Conservation (phyloP, 129 eudicot species). For the Erigeron canadensis region DNA sequence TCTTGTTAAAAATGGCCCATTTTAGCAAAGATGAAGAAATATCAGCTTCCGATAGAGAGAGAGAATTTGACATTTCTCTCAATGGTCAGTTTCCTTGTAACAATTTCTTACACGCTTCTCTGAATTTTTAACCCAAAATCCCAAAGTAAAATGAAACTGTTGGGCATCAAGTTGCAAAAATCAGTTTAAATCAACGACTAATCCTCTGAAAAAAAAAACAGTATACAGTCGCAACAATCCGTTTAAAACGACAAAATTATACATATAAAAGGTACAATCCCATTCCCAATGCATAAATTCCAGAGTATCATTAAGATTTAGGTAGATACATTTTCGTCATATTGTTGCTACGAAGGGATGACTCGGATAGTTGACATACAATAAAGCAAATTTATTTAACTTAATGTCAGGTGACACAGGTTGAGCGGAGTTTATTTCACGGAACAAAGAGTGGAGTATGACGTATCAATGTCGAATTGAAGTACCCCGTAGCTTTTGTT, state of each 20-base stretch:
- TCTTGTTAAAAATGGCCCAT: neutral
- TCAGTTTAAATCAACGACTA: neutral
- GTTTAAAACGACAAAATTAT: neutral
- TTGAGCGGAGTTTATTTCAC: neutral
- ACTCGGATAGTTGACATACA: neutral
- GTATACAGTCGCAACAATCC: neutral
- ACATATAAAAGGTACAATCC: neutral
- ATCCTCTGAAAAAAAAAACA: neutral
- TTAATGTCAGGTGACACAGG: neutral
- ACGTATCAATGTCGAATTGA: neutral
- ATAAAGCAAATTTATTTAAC: neutral
- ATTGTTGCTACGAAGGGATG: neutral
- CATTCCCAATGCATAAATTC: neutral
- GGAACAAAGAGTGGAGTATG: neutral
- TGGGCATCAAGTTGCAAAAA: neutral
- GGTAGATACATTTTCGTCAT: neutral
- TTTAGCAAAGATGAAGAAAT: neutral
- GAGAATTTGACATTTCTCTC: neutral
- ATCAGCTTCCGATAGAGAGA: neutral
- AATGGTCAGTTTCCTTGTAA: neutral
- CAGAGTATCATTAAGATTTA: neutral
- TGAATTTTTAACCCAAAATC: too few relatives aligned
- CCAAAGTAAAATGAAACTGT: neutral
- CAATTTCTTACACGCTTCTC: too few relatives aligned
- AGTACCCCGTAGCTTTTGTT: neutral